Base-by-base conservation (phyloP, 306 rosid species). In the Fagus sylvatica region DNA sequence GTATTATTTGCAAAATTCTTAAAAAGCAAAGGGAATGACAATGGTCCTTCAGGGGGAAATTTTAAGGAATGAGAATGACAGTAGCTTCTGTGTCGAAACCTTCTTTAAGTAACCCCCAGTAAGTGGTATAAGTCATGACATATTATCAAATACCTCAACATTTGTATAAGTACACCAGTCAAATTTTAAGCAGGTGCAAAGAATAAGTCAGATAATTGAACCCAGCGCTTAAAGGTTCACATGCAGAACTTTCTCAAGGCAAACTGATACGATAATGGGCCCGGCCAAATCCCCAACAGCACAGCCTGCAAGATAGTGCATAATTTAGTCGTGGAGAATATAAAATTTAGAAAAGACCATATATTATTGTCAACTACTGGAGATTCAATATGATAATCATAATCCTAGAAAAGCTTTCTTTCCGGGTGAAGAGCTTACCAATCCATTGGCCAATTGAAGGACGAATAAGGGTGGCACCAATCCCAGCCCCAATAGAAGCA, bases 371-470 rank as follows among this genome's bases (percentile, higher is more conserved):
- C n/a, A 33, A 53, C 62, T 51, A 16, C 16, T 46, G 51, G 40
- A 66, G 64, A 65, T 57, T 72, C 71, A 75, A 60, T 43, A 42
- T 70, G 55, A 54, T 49, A 49, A 42, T 34, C 36, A 41, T 13
- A 79, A 68, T 28, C 17, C 30, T 43, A 36, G 30, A 76, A 46
- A 55, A 69, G 46, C 39, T 10, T 48, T 56, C 34, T 22, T 74
- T 53, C 10, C 16, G 0, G 17, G 36, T 13, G 28, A 73, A 67
- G 75, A 42, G 69, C 90, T 86, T 88, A 95, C 98, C 98, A 2
- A 91, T 76, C 93, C 97, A 91, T 74, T 89, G 96, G 76, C 98
- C 98, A 13, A 48, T 0, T 5, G 91, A 86, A 39, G 98, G 98
- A 71, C 86, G 87, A 30, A 88, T 34, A 64, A 91, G 81, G 8